A percentile compares a stretch with the other conserved stretches of the same genome.
Conservation (phyloP, 225 moss, liverwort and hornwort genomes). For the Sphagnum tenellum region DNA sequence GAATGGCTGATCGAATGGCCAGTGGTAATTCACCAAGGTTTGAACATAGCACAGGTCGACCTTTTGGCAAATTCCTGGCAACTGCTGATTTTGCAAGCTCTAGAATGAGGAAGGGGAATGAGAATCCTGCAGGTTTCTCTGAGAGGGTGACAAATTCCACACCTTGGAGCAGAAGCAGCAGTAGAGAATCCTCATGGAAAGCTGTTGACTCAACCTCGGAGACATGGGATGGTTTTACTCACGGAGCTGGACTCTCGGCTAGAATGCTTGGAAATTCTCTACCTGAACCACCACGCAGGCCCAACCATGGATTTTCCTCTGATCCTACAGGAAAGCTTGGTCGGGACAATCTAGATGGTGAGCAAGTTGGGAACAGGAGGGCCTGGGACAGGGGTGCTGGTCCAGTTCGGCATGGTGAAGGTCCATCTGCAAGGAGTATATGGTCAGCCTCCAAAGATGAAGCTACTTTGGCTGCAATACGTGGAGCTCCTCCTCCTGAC, state of each 20-base stretch:
- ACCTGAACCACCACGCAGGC: conserved; percentile 7
- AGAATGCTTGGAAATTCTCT: conserved; percentile 17
- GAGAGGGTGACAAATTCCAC: no score
- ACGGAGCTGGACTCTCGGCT: conserved; percentile 2
- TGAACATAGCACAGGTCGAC: conserved; percentile 27
- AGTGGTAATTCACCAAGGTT: conserved; percentile 28
- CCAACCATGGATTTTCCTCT: conserved; percentile 5
- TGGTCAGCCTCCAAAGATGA: conserved; percentile 84
- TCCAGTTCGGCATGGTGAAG: conserved; percentile 56
- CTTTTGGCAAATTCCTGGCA: conserved; percentile 37
- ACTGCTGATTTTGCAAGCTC: conserved; percentile 44
- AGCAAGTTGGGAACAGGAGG: conserved; percentile 42
- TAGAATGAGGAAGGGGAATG: conserved; percentile 26
- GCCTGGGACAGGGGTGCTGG: conserved; percentile 32
- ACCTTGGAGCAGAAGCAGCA: not conserved
- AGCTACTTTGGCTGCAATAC: conserved; percentile 73
- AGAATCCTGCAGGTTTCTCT: not conserved
- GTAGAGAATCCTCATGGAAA: conserved; percentile 25
- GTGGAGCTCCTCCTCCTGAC: conserved; percentile 34
- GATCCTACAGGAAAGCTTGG: conserved; percentile 11
- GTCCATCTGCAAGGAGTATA: conserved; percentile 47
- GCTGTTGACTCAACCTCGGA: conserved; percentile 19
- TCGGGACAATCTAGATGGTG: conserved; percentile 37
- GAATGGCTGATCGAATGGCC: conserved; percentile 34
- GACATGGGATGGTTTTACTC: conserved; percentile 17